Base-by-base conservation (phyloP, 768 basidiomycete genomes). In the Phaeolepiota aurea region DNA sequence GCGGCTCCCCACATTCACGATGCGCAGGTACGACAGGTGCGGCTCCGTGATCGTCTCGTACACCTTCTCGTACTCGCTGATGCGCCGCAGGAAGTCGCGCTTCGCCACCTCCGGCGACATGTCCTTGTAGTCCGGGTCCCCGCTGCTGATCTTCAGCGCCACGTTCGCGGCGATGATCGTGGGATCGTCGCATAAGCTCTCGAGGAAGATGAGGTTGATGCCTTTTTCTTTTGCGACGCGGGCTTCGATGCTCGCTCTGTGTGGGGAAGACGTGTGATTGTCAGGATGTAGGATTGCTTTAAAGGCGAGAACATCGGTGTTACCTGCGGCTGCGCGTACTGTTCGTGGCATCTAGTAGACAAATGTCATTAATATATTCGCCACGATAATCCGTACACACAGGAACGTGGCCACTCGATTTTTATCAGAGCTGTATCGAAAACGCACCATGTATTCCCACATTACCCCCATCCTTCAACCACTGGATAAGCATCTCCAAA, bases 71-170 rank as follows among this genome's bases (percentile, higher is more conserved):
- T 99, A 99, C 55, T 84, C 83, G 46, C 74, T 77, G 53, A 99
- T 99, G 15, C 96, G 82, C 43, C 81, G 78, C 42, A 87, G 61
- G 58, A 99, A 99, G 64, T 99, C 96, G 18, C 66, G 69, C 58
- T 91, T 80, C 20, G 96, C 96, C 41, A 80, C 74, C 56, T 92
- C 87, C 13, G 70, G 80, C 1, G 86, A 81, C 61, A 77, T 86
- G 51, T 88, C 82, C 54, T 87, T 86, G 67, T 99, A 99, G 59
- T 99, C 96, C 0, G 96, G 96, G 65, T 99, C 96, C 14, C 96
- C 96, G 1, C 88, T 91, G 43, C 78, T 79, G 34, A 97, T 92
- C 65, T 99, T 99, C 45, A 98, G 73, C 5, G 88, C 91, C 32
- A 99, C 82, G 54, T 99, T 99, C 14, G 93, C 82, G 0, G 96